Evolutionary conservation across 1,284 basidiomycete genomes (phyloP).

Genomic region (Microbotryum scabiosae): DNA sequence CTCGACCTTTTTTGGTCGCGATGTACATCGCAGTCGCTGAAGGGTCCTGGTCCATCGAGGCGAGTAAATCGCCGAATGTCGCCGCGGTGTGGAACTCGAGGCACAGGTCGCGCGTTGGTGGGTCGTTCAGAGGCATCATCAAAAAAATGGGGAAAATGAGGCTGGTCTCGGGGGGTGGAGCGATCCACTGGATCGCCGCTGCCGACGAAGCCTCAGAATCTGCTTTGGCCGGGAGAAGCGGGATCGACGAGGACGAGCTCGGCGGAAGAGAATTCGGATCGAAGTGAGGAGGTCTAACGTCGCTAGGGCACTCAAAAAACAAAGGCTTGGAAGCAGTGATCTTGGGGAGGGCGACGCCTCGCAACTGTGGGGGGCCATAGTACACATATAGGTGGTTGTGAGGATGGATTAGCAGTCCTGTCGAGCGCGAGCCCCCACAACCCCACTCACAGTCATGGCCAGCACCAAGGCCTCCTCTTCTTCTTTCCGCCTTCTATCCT

Average conservation of each 20-base stretch:
- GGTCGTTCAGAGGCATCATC: constrained; percentile 74
- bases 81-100: constrained; percentile 77
- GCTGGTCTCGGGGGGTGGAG: constrained; percentile 48
- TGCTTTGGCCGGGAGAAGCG: constrained; percentile 25
- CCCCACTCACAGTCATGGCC: constrained; percentile 54
- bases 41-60: constrained; percentile 63
- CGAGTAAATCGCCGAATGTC: constrained; percentile 68
- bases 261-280: constrained; percentile 41
- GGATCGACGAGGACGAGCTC: constrained; percentile 27
- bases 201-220: constrained; percentile 8
- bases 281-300: constrained; percentile 48
- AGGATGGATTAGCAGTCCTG: constrained; percentile 5
- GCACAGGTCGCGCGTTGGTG: constrained; percentile 73
- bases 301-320: constrained; percentile 27
- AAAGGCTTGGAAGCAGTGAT: constrained; percentile 30
- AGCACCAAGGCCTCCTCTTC: constrained; percentile 46
- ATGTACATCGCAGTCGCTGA: constrained; percentile 68
- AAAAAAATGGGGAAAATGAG: constrained; percentile 82
- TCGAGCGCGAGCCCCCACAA: constrained; percentile 3
- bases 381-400: constrained; percentile 3
- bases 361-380: constrained; percentile 46
- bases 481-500: constrained; percentile 47
- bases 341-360: constrained; percentile 52
- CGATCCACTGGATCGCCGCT: constrained; percentile 51
- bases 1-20: constrained; percentile 61